phyloP scores from a whole-genome alignment of 805 yeast genomes.

The Yarrowia deformans region DNA sequence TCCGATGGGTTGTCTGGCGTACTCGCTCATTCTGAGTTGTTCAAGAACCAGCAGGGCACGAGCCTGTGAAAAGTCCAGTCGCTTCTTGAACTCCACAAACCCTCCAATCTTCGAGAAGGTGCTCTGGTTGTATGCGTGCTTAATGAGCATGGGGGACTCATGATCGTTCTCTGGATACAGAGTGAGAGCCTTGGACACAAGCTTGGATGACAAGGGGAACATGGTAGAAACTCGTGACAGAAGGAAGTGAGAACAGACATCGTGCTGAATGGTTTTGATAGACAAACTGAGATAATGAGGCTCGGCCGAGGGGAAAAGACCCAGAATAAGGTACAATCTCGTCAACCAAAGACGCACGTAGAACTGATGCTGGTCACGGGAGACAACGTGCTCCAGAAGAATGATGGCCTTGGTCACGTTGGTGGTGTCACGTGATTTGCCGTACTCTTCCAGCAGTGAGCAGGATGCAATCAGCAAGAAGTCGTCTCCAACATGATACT shows the following conservation, averaged over 20 bases:
- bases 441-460: slow-evolving; percentile 46
- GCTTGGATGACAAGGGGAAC: slow-evolving; percentile 54
- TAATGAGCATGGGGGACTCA: slow-evolving; percentile 59
- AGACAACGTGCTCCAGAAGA: slow-evolving; percentile 64
- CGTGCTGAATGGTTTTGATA: slow-evolving; percentile 78
- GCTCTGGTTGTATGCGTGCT: slow-evolving; percentile 62
- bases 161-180: slow-evolving; percentile 63
- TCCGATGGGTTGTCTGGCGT: slow-evolving; percentile 24
- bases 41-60: slow-evolving; percentile 28
- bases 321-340: slow-evolving; percentile 65
- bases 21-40: slow-evolving; percentile 24
- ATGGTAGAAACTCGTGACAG: slow-evolving; percentile 58
- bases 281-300: slow-evolving; percentile 63
- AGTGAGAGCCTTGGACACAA: slow-evolving; percentile 53
- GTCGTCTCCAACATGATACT: slow-evolving; percentile 74
- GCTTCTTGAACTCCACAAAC: slow-evolving; percentile 60
- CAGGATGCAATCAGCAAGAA: slow-evolving; percentile 64
- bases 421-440: slow-evolving; percentile 44
- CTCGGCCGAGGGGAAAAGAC: slow-evolving; percentile 60
- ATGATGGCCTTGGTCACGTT: slow-evolving; percentile 55
- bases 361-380: slow-evolving; percentile 73
- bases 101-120: slow-evolving; percentile 73
- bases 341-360: slow-evolving; percentile 75
- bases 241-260: slow-evolving; percentile 63
- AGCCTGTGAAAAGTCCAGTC: slow-evolving; percentile 14